Conservation (phyloP, 805 yeast species). For the Priceomyces castillae region DNA sequence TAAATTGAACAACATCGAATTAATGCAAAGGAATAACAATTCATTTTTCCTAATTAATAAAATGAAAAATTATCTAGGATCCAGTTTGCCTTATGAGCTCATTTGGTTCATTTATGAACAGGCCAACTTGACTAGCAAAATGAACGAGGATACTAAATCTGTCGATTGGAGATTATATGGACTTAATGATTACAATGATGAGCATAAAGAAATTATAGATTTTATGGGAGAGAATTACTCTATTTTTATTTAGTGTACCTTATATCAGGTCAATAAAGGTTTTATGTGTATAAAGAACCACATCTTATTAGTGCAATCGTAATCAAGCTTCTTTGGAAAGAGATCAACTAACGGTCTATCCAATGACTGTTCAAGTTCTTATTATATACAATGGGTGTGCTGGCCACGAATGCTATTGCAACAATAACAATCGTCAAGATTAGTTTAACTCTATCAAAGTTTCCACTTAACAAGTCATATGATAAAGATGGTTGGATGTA, state of each 20-base stretch:
- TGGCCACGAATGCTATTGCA: conserved; percentile 41
- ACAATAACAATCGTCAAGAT: conserved; percentile 57
- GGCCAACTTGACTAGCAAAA: conserved; percentile 16
- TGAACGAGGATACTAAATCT: conserved; percentile 3
- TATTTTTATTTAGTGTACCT: conserved; percentile 13
- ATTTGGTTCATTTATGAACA: conserved; percentile 38
- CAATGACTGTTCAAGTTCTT: conserved; percentile 55
- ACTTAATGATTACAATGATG: conserved; percentile 16
- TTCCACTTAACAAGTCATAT: conserved; percentile 68
- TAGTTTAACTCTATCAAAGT: conserved; percentile 67
- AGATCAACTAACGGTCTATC: conserved; percentile 30
- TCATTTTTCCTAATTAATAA: conserved; percentile 31
- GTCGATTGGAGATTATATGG: conserved; percentile 31
- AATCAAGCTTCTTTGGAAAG: neutral
- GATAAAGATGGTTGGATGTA: conserved; percentile 76
- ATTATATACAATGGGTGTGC: conserved; percentile 55
- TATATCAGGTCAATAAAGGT: neutral
- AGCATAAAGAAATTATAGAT: conserved; percentile 15
- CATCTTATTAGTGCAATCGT: too few species aligned
- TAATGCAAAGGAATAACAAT: conserved; percentile 1
- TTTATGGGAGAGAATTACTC: conserved; percentile 18
- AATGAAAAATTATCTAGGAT: conserved; percentile 34
- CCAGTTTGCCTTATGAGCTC: conserved; percentile 38
- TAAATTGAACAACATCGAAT: conserved; percentile 5
- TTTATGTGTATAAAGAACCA: neutral